phyloP scores from a whole-genome alignment of 768 basidiomycete species.

The Amanita pallidorosea region DNA sequence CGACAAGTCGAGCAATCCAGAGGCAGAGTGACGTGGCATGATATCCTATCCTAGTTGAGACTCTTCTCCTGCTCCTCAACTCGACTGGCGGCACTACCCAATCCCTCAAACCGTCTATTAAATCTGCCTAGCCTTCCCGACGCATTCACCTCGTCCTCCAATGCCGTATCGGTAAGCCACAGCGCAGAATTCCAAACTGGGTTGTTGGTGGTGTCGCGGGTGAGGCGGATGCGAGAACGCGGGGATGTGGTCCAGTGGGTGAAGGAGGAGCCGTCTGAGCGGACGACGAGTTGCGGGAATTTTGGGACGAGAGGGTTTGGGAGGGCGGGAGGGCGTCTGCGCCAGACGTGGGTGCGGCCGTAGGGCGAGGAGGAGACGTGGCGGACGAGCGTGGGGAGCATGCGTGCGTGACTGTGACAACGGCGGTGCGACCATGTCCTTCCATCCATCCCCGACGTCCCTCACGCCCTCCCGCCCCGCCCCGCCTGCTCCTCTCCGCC shows the following conservation, averaged over 20 bases:
- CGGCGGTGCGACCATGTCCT: conserved; percentile 18
- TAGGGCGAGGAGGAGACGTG: conserved; percentile 65
- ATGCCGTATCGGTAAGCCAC: conserved; percentile 34
- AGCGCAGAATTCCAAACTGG: conserved; percentile 74
- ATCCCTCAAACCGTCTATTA: conserved; percentile 56
- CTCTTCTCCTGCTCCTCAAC: conserved; percentile 15
- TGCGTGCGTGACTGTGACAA: background rate
- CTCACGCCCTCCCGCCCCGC: conserved; percentile 73
- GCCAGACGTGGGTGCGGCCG: conserved; percentile 77
- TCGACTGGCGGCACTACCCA: conserved; percentile 23
- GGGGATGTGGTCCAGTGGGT: conserved; percentile 87
- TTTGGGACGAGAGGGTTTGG: conserved; percentile 81
- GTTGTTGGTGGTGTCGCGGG: conserved; percentile 84
- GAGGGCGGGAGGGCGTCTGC: conserved; percentile 51
- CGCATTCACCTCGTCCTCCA: conserved; percentile 62
- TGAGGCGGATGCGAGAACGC: conserved; percentile 60
- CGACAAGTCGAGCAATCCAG: too few relatives aligned
- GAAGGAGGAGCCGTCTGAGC: conserved; percentile 84
- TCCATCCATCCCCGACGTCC: conserved; percentile 35
- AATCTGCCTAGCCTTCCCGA: conserved; percentile 77
- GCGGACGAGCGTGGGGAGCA: background rate
- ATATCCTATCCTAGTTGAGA: too few relatives aligned
- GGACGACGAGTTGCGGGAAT: conserved; percentile 77
- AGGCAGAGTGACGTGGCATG: too few relatives aligned
- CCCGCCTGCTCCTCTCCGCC: conserved; percentile 54